Base-by-base conservation (phyloP, 176 grass and related monocot genomes). In the Carex parvula region DNA sequence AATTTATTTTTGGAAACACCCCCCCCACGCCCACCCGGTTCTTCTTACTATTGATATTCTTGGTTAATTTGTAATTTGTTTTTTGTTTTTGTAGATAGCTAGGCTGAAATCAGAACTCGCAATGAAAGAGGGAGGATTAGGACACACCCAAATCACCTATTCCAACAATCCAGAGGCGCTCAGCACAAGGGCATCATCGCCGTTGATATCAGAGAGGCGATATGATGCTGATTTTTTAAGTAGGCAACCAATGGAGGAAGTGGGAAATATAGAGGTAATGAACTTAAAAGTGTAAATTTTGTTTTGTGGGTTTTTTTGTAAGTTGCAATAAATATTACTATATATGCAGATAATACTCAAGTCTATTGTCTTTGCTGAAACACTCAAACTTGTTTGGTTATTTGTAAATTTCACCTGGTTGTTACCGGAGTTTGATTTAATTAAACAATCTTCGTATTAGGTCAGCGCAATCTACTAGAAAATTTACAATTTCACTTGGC, bases 261-360 rank as follows among this genome's bases (percentile, higher is more conserved):
- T 99, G 15, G 93, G 96, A 86, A 99, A 95, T 86, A 95, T 99
- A 87, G 93, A 99, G 93, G 96, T 99, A 94, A 72, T 41, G 59
- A 37, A 81, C 0, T 14, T 26, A 44, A 65, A 67, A 15, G 22
- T 39, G 8, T 62, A 66, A 66, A 16, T 66, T 70, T 75, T 15
- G 35, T 56, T 26, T 18, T 56, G 46, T 55, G 6, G 46, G 24
- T 8, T 16, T 56, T 77, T 77, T 56, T 55, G 52, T 14, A 56
- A 50, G 17, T 56, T 55, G 50, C 12, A 54, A 48, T 62, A 62
- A 62, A 62, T 62, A 9, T 62, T 62, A 62, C 60, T 24, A 21
- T 3, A 10, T 62, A 22, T 62, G 60, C 60, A 62, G 2, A 73
- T 22, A 8, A 17, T 48, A 56, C 73, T 30, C 50, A 24, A 77